Evolutionary conservation across 179 eudicot genomes (phyloP), one percentile per base, ranked within the genome.

Genomic region (Sideroxylon spinosum): DNA sequence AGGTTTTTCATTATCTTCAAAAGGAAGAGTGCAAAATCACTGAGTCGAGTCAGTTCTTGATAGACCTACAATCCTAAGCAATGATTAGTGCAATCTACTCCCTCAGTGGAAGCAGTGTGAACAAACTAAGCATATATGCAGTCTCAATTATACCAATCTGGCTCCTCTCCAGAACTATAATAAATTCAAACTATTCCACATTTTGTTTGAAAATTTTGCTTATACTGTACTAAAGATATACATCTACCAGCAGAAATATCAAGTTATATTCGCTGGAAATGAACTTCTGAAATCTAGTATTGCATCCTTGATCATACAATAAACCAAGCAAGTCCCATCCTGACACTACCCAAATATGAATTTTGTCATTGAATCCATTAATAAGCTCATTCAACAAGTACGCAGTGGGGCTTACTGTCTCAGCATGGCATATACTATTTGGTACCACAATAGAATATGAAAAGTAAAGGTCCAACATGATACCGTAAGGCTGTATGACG

Each of bases 401-500:
- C 61, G 56, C 44, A 28, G 10, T 48, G 25, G 25, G 37, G 61
- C 55, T 6, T 37, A 37, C 44, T 37, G 44, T 37, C 44, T 71
- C 68, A 62, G 49, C 62, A 59, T 61, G 49, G 48, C 46, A 60
- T 61, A 78, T 61, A 78, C 66, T 16, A 50, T 13, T 20, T 60
- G 44, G 56, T 78, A 13, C 50, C 23, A 46, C 46, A 14, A 32
- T 10, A 78, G 19, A 12, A 32, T 7, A 28, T 28, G 52, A 53
- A 79, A 73, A 22, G 28, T 23, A 55, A 59, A 69, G 64, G 44
- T 46, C 22, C 28, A 37, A 50, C n/a, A 50, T 46, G 32, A 48
- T 90, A 92, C 98, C 81, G 98, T 95, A 73, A 95, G 88, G 87
- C 98, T 95, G 81, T 95, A 95, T 7, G 98, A 95, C 76, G 98